Percentiles rank a stretch among this genome's conserved stretches.
phyloP scores from a whole-genome alignment of 352 stramenopile genomes.

The Pythium chondricola region DNA sequence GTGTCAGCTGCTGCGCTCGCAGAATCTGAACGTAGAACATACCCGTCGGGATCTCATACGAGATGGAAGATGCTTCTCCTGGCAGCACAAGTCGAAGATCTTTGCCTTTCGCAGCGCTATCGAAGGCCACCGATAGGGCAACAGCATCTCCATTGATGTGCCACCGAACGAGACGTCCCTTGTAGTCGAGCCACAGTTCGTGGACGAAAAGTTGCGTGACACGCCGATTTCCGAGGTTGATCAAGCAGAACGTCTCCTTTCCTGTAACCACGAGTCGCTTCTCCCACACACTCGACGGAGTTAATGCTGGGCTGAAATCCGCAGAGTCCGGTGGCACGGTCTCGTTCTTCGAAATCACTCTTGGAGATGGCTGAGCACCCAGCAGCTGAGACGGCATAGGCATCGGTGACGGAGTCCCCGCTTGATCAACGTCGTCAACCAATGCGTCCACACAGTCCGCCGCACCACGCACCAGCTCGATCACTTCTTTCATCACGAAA shows the following conservation, averaged over 20 bases:
- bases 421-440: slow-evolving; percentile 18
- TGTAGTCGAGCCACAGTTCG: slow-evolving; percentile 81
- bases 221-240: slow-evolving; percentile 44
- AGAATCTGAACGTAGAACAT: slow-evolving; percentile 82
- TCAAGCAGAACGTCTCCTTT: slow-evolving; percentile 76
- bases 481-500: slow-evolving; percentile 67
- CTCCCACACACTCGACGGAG: slow-evolving; percentile 55
- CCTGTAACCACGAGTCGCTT: slow-evolving; percentile 73
- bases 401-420: slow-evolving; percentile 6
- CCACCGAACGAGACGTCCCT: slow-evolving; percentile 76
- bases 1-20: slow-evolving; percentile 55
- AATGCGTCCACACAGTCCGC: slow-evolving; percentile 61
- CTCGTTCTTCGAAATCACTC: background rate
- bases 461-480: slow-evolving; percentile 63
- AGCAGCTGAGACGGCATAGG: slow-evolving; percentile 12
- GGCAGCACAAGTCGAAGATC: slow-evolving; percentile 76
- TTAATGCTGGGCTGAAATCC: slow-evolving; percentile 21
- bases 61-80: slow-evolving; percentile 65
- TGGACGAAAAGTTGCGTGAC: slow-evolving; percentile 84
- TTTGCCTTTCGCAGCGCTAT: slow-evolving; percentile 54
- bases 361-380: slow-evolving; percentile 7
- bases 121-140: slow-evolving; percentile 73
- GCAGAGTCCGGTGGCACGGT: background rate
- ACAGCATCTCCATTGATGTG: slow-evolving; percentile 81
- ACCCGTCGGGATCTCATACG: slow-evolving; percentile 62